Evolutionary conservation across 2,329 filamentous ascomycete species (phyloP).

Genomic region (Fusarium kyushuense): DNA sequence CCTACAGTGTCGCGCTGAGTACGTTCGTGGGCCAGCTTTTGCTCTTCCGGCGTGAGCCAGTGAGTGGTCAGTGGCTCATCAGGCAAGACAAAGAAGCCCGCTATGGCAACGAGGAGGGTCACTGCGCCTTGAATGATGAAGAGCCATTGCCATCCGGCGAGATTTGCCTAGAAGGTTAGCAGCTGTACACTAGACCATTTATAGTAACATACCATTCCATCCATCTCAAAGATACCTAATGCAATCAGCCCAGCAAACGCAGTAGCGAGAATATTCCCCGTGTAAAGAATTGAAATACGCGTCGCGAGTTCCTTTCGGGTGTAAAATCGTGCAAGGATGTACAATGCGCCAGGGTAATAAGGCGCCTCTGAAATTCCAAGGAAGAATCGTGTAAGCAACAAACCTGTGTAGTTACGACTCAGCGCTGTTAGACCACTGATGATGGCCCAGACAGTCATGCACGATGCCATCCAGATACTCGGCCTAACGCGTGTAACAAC

Average conservation of each 20-base stretch:
- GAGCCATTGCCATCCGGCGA: slow-evolving; percentile 56
- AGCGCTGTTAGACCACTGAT: slow-evolving; percentile 61
- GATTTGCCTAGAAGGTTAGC: slow-evolving; percentile 3
- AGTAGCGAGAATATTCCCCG: slow-evolving; percentile 52
- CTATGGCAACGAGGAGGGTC: slow-evolving; percentile 42
- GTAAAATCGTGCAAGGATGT: slow-evolving; percentile 66
- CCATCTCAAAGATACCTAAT: slow-evolving; percentile 54
- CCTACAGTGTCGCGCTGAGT: slow-evolving; percentile 60
- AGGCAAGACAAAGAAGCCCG: slow-evolving; percentile 45
- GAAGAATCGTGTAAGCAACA: slow-evolving; percentile 61
- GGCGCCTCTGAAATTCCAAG: slow-evolving; percentile 57
- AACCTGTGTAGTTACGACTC: slow-evolving; percentile 59
- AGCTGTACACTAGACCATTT: rapidly evolving
- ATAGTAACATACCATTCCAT: slow-evolving; percentile 28
- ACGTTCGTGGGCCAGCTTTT: slow-evolving; percentile 55
- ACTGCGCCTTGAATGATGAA: slow-evolving; percentile 74
- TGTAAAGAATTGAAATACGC: slow-evolving; percentile 59
- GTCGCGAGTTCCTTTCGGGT: slow-evolving; percentile 61
- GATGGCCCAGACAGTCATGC: slow-evolving; percentile 62
- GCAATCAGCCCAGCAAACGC: slow-evolving; percentile 60
- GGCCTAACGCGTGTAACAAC: slow-evolving; percentile 57
- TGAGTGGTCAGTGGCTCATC: slow-evolving; percentile 58
- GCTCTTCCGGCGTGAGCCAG: slow-evolving; percentile 58
- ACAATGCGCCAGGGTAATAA: slow-evolving; percentile 52
- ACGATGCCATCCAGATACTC: slow-evolving; percentile 54